Evolutionary conservation across 805 yeast genomes (phyloP).

Genomic region (Ogataea philodendri): DNA sequence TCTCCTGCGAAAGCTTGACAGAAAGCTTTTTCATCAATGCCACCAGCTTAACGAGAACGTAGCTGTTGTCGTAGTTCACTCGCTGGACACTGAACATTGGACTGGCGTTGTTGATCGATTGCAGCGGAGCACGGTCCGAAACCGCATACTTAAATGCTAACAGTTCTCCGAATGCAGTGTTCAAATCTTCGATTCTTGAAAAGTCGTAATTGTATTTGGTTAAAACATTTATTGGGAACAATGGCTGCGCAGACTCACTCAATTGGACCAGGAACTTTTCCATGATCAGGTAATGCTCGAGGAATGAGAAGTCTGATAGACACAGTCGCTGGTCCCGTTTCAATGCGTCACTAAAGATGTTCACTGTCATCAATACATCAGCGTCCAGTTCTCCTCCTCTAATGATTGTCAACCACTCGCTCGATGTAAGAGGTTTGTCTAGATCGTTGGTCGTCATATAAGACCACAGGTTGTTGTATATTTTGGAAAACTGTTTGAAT

Average conservation of each 20-base stretch:
- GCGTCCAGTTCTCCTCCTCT: conserved; percentile 26
- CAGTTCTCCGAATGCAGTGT: conserved; percentile 18
- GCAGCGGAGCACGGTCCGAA: conserved; percentile 1
- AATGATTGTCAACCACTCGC: conserved; percentile 33
- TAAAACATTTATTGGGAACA: conserved; percentile 27
- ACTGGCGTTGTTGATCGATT: conserved; percentile 4
- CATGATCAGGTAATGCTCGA: conserved; percentile 35
- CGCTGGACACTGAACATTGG: conserved; percentile 11
- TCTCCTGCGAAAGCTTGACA: conserved; percentile 29
- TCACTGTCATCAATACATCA: conserved; percentile 36
- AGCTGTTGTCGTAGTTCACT: conserved; percentile 32
- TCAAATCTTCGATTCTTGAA: conserved; percentile 16
- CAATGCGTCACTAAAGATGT: conserved; percentile 45
- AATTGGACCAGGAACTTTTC: conserved; percentile 28
- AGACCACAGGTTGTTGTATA: conserved; percentile 35
- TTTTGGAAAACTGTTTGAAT: conserved; percentile 31
- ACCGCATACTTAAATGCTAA: conserved; percentile 19
- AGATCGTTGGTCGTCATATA: conserved; percentile 30
- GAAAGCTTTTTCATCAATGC: conserved; percentile 16
- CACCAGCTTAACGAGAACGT: conserved; percentile 42
- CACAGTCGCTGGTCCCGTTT: conserved; percentile 47
- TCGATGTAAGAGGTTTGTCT: conserved; percentile 20
- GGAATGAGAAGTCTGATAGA: conserved; percentile 54
- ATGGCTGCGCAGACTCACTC: conserved; percentile 30
- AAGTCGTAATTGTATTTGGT: conserved; percentile 13